Evolutionary conservation across 768 basidiomycete species (phyloP), one percentile per base, ranked within the genome.

Genomic region (Ramaria sp.): DNA sequence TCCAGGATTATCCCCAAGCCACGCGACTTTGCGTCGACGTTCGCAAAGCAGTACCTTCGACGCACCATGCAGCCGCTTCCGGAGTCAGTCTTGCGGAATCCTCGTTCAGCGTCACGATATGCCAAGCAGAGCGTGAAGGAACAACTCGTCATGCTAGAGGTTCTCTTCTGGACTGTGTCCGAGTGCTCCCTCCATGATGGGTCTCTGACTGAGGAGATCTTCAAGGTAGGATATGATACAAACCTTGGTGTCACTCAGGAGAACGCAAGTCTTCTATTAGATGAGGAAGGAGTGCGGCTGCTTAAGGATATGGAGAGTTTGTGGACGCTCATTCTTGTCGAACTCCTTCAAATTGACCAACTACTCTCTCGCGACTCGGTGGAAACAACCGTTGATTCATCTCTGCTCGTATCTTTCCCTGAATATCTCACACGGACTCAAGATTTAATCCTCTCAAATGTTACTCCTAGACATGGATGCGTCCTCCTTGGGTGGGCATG

Each of bases 101-200:
- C 83, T 17, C 76, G 75, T 59, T 73, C 74, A 17, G 83, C 81
- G 10, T 76, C 82, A n/a, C 68, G 71, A 41, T 86, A 83, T 80
- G 84, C 79, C 39, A 88, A 86, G 70, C 84, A 91, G 68, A 85
- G 81, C 63, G 65, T 78, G 33, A 80, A 78, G 63, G 85, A 93
- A 64, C 94, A 95, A 67, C 71, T 91, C 42, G 82, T 83, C 11
- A 66, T 92, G 43, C 72, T 96, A 50, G 91, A 96, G 62, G 80
- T 94, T 34, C 74, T 96, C 46, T 97, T 96, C 69, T 90, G 89
- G 81, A 78, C 83, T 4, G 84, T 92, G 79, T 94, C 86, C 83
- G 82, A 79, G 12, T 84, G 81, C 57, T 78, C 80, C 11, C 69
- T 83, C 0, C 84, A 88, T 62, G 77, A 74, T 38, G 88, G 84